Percentiles rank a stretch among this genome's conserved stretches.
Conservation (phyloP, 106 monocot genomes). For the Dendrobium catenatum region DNA sequence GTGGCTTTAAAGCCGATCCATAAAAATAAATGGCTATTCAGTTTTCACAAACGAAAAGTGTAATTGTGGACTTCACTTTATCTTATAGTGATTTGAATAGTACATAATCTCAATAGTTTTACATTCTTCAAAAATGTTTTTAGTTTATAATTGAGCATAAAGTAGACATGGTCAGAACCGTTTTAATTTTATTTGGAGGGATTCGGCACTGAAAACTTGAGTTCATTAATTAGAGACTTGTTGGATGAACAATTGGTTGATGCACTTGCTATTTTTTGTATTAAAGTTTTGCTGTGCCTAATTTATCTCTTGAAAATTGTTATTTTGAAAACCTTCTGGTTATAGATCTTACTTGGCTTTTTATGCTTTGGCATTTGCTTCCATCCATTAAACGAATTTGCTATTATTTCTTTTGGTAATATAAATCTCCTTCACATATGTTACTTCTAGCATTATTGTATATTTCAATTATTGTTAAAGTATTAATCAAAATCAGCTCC, state of each 20-base stretch:
- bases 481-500: too few species aligned
- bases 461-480: too few species aligned
- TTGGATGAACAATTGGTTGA: background rate
- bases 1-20: background rate
- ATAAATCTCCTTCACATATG: background rate
- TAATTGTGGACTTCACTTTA: background rate
- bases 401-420: background rate
- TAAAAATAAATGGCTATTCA: too few species aligned
- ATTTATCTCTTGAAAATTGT: background rate
- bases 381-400: background rate
- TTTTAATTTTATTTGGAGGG: background rate
- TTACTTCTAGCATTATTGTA: background rate
- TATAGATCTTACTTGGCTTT: background rate
- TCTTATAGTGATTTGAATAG: background rate
- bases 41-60: too few species aligned
- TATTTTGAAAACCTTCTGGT: background rate
- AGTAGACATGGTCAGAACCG: background rate
- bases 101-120: background rate
- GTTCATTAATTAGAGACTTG: background rate
- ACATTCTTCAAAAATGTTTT: background rate
- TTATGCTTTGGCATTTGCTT: background rate
- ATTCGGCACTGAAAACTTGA: background rate
- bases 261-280: background rate
- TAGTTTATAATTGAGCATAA: background rate
- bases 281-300: background rate